Conservation (phyloP, 352 stramenopile genomes). For the Phytophthora palmivora region DNA sequence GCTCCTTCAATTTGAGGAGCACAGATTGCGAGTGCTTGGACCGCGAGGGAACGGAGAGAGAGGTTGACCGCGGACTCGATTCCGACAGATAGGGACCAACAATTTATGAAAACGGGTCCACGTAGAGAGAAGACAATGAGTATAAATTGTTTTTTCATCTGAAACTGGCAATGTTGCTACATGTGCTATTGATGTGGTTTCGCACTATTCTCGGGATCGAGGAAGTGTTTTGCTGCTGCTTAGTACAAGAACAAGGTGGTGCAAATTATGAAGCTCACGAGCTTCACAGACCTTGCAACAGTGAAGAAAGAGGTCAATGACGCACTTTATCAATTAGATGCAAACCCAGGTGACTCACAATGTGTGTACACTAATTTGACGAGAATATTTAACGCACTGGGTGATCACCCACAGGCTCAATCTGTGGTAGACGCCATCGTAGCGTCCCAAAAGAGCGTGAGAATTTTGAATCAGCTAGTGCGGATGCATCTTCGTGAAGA, state of each 20-base stretch:
- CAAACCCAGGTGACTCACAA: conserved; percentile 22
- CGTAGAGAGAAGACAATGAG: conserved; percentile 42
- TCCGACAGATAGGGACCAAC: conserved; percentile 46
- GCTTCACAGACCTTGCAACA: neutral
- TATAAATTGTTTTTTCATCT: conserved; percentile 49
- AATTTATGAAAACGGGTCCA: conserved; percentile 32
- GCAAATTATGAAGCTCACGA: conserved; percentile 24
- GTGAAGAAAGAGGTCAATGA: conserved; percentile 17
- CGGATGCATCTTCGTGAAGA: conserved; percentile 35
- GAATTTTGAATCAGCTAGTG: conserved; percentile 29
- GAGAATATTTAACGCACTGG: conserved; percentile 26
- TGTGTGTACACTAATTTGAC: conserved; percentile 42
- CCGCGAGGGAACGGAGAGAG: conserved; percentile 40
- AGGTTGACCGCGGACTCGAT: conserved; percentile 36
- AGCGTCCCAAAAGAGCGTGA: conserved; percentile 17
- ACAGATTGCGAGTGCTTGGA: conserved; percentile 45
- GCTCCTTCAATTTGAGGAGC: conserved; percentile 17
- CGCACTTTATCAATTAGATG: conserved; percentile 33
- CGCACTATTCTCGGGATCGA: conserved; percentile 21
- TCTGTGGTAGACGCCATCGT: conserved; percentile 25
- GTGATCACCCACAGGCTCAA: conserved; percentile 14
- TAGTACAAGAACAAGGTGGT: conserved; percentile 13
- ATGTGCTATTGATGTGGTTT: conserved; percentile 15
- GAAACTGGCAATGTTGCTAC: neutral
- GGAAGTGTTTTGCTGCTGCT: neutral